These are phyloP conservation scores for Miscanthus lutarioriparius DNA, from an alignment of 176 grass and related monocot species.

Conservation along the genomic window DNA sequence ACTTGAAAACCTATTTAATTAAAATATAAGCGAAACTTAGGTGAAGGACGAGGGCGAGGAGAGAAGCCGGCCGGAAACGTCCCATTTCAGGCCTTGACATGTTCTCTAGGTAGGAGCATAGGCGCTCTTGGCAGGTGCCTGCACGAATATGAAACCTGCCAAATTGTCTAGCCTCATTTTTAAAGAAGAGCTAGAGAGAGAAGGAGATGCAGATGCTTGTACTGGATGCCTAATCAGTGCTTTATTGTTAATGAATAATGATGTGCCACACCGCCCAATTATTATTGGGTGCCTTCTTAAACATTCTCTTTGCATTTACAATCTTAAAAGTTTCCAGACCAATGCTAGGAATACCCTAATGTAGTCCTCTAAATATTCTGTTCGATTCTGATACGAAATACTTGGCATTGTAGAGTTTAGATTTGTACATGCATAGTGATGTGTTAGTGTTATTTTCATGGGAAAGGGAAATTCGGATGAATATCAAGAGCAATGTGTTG, in stretches of 20 bases:
- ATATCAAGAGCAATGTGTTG: background rate
- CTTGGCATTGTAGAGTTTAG: too few species aligned
- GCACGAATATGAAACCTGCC: too few species aligned
- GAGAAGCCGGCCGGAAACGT: too few species aligned
- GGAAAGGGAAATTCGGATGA: background rate
- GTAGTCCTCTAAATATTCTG: background rate
- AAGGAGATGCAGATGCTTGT: background rate
- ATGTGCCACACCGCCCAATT: background rate
- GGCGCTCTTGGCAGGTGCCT: too few species aligned
- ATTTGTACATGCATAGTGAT: background rate
- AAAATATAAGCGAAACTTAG: background rate
- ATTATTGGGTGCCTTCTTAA: background rate
- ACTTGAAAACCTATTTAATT: too few species aligned
- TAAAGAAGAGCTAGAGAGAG: background rate
- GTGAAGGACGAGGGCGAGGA: too few species aligned
- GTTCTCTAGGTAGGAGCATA: too few species aligned
- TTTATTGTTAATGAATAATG: background rate
- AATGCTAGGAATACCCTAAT: background rate
- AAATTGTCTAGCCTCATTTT: too few species aligned
- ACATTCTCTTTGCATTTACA: background rate
- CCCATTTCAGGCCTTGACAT: too few species aligned
- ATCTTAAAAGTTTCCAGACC: background rate
- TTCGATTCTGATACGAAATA: background rate
- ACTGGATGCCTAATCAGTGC: background rate
- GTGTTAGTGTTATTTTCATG: background rate